phyloP scores from a whole-genome alignment of 208 protist species.

The Wallacemonas rigidus region DNA sequence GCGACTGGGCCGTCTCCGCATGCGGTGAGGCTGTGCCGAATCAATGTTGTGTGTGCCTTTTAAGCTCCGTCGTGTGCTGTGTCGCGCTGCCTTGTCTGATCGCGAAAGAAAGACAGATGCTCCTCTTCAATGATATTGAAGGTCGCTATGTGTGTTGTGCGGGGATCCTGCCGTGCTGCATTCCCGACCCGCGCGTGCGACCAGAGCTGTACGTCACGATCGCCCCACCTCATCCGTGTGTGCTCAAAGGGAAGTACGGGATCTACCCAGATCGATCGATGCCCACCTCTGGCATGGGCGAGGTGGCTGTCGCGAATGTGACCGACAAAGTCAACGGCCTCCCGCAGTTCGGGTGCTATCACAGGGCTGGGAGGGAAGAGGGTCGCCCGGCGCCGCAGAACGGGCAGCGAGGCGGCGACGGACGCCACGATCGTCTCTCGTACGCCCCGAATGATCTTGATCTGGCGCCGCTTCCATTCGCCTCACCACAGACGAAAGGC shows the following conservation, averaged over 20 bases:
- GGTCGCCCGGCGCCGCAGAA: neutral
- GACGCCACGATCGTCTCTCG: neutral
- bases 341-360: conserved; percentile 44
- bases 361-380: conserved; percentile 9
- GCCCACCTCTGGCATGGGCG: neutral
- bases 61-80: conserved; percentile 29
- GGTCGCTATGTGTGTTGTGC: conserved; percentile 53
- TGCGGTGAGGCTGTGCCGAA: conserved; percentile 25
- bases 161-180: conserved; percentile 43
- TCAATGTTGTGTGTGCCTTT: conserved; percentile 29
- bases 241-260: conserved; percentile 9
- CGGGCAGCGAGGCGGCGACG: neutral
- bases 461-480: neutral
- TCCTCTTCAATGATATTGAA: conserved; percentile 39
- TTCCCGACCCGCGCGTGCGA: conserved; percentile 33
- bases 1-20: conserved; percentile 25
- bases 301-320: conserved; percentile 6
- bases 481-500: neutral
- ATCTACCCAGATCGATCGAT: conserved; percentile 10
- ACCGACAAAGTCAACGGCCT: conserved; percentile 31
- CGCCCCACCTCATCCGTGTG: neutral
- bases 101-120: conserved; percentile 35
- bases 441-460: neutral
- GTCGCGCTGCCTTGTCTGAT: conserved; percentile 40
- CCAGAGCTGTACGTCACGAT: conserved; percentile 56